Percentiles rank a stretch among this genome's conserved stretches.
Conservation (phyloP, 1,284 basidiomycete species). For the Megacollybia platyphylla region DNA sequence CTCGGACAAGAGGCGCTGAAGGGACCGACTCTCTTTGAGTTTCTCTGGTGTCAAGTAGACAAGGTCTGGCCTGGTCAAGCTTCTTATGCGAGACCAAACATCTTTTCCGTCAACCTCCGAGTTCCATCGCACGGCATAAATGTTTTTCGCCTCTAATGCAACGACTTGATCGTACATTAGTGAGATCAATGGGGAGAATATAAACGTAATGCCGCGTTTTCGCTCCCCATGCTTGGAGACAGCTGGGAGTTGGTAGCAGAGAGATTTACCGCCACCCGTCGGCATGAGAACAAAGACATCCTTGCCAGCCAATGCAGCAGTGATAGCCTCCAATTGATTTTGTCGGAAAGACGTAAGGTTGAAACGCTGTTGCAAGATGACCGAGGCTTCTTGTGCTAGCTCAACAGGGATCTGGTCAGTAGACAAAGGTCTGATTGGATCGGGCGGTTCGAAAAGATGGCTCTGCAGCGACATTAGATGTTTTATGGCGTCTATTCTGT, state of each 20-base stretch:
- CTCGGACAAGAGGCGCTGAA: conserved; percentile 31
- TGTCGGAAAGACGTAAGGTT: conserved; percentile 23
- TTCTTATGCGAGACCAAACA: conserved; percentile 16
- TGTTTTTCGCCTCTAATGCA: conserved; percentile 35
- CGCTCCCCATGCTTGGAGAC: conserved; percentile 28
- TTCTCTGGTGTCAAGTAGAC: conserved; percentile 76
- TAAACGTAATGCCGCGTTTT: conserved; percentile 54
- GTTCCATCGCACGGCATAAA: conserved; percentile 51
- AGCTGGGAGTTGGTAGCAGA: conserved; percentile 64
- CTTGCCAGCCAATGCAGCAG: conserved; percentile 44
- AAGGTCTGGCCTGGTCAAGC: conserved; percentile 29
- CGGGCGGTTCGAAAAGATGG: background rate
- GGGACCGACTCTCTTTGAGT: conserved; percentile 34
- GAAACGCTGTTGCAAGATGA: background rate
- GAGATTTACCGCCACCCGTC: conserved; percentile 68
- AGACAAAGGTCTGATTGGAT: background rate
- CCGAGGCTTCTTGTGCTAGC: background rate
- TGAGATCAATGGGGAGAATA: conserved; percentile 65
- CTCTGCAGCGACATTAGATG: background rate
- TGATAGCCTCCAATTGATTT: conserved; percentile 60
- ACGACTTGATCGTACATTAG: conserved; percentile 69
- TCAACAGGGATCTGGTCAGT: background rate
- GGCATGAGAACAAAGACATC: conserved; percentile 72
- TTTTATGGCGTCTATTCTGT: background rate
- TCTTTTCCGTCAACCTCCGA: conserved; percentile 28